Evolutionary conservation across 768 basidiomycete species (phyloP), one percentile per base, ranked within the genome.

Genomic region (Imleria badia): DNA sequence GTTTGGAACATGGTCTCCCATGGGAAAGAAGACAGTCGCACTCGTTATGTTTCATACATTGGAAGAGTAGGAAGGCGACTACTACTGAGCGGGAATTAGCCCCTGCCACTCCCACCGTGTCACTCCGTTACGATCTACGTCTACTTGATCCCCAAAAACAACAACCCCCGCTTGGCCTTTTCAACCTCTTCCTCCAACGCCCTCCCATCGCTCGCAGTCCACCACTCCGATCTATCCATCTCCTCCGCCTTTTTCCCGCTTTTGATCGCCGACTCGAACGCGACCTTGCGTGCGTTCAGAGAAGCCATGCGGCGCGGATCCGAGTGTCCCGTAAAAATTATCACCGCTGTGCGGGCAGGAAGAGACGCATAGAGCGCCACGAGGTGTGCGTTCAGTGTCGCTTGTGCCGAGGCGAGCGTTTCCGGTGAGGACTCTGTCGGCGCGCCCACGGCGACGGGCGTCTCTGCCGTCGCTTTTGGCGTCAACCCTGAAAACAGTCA

Each of bases 281-380:
- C 78, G 5, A 69, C 72, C 71, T 92, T 89, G 46, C 86, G 78
- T 6, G 81, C 81, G 60, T 85, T 86, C 20, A 98, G 73, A 23
- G 78, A 68, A 4, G 87, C 76, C 91, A 96, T 94, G 7, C 70
- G 75, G 1, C 91, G 82, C 1, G 95, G 94, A 68, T 97, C 91
- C 0, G 86, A 85, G 65, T 98, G 93, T 1, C 95, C 94, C 0
- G 89, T 91, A 65, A 97, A 85, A 34, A 98, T 76, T 48, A 98
- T 72, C 20, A 98, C 69, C 0, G 93, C 94, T 0, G 94, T 92
- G 20, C 86, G 83, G 3, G 86, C 68, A 0, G 94, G 94, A 0
- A 98, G 80, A 0, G 84, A 68, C 0, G 78, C 73, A 64, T 95
- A 85, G 0, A 98, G 73, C 3, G 72, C 63, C 35, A 72, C 68